These are phyloP conservation scores for Fusarium abutilonis DNA, from an alignment of 2,329 filamentous ascomycete species.

Conservation along the genomic window DNA sequence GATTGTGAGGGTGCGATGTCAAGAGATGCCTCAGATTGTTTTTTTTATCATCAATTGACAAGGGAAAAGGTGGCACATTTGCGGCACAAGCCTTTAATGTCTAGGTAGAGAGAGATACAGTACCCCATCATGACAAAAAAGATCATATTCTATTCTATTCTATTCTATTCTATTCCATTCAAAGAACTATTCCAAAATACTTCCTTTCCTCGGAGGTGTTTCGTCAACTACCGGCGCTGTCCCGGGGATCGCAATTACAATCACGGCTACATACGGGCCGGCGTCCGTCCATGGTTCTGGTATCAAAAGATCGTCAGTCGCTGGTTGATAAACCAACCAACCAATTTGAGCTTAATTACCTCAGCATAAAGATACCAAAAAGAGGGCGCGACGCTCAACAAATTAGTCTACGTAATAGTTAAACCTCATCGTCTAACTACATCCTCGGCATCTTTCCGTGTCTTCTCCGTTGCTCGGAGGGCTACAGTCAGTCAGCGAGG, in stretches of 20 bases:
- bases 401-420: conserved; percentile 5
- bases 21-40: no score
- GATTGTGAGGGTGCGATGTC: neutral
- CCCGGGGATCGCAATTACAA: conserved; percentile 27
- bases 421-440: neutral
- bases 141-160: no score
- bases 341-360: conserved; percentile 27
- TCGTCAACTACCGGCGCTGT: conserved; percentile 27
- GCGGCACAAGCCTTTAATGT: neutral
- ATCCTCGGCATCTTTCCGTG: conserved; percentile 30
- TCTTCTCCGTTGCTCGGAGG: neutral
- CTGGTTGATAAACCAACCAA: conserved; percentile 1
- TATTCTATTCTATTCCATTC: neutral
- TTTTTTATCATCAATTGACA: neutral
- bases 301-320: conserved; percentile 9
- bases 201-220: conserved; percentile 14
- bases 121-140: no score
- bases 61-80: neutral
- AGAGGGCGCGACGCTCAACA: conserved; percentile 24
- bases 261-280: conserved; percentile 34
- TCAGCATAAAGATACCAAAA: neutral
- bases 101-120: neutral
- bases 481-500: neutral
- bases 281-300: conserved; percentile 6
- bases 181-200: neutral